A percentile compares a stretch with the other conserved stretches of the same genome.
phyloP scores from a whole-genome alignment of 306 rosid genomes.

The Malus sieversii region DNA sequence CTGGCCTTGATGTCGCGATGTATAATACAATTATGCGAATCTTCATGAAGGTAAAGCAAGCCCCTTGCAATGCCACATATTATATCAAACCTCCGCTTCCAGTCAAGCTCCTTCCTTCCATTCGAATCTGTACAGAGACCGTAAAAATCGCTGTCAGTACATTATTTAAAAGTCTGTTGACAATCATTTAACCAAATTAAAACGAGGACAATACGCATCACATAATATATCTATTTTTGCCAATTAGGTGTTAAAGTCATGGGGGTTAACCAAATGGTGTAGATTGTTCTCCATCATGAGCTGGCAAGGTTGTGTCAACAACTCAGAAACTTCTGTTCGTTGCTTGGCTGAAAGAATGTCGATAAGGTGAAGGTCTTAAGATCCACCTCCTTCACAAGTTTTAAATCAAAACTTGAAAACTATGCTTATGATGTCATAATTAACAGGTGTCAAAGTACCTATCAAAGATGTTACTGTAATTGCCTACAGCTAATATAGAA shows the following conservation, averaged over 20 bases:
- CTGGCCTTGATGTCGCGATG: constrained; percentile 95
- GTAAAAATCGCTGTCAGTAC: not conserved
- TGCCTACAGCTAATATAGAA: not conserved
- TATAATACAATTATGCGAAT: constrained; percentile 73
- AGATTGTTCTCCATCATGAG: not conserved
- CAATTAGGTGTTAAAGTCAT: not conserved
- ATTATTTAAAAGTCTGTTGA: not conserved
- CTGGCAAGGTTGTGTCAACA: constrained; percentile 3
- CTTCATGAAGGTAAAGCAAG: constrained; percentile 89
- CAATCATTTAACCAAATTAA: not conserved
- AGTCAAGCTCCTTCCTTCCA: constrained; percentile 58
- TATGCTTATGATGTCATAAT: not conserved
- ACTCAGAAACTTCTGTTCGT: not conserved
- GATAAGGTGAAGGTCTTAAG: constrained; percentile 34
- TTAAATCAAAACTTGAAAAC: not conserved
- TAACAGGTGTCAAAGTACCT: not conserved
- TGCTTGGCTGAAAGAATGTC: not conserved
- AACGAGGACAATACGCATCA: not conserved
- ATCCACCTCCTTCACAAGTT: constrained; percentile 11
- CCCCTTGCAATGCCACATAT: constrained; percentile 81
- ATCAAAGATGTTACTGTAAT: not conserved
- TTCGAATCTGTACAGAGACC: constrained; percentile 40
- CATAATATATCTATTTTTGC: not conserved
- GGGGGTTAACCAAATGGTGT: not conserved
- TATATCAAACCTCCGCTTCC: constrained; percentile 71